phyloP scores from a whole-genome alignment of 2,329 filamentous ascomycete genomes.

The Herpotrichia juniperi region DNA sequence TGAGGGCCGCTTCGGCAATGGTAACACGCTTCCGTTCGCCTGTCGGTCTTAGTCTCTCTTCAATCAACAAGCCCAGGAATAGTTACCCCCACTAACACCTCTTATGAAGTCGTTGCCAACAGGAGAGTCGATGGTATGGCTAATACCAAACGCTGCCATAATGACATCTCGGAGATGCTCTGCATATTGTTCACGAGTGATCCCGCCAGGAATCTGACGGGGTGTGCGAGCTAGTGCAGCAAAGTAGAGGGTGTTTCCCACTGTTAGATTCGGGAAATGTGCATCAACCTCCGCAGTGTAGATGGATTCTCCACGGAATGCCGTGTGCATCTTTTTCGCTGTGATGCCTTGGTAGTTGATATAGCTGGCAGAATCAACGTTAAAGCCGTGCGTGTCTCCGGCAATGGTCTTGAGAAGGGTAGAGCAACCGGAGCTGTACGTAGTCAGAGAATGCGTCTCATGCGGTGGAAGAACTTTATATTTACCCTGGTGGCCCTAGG shows the following conservation, averaged over 20 bases:
- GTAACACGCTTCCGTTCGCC: conserved; percentile 75
- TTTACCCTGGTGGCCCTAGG: conserved; percentile 65
- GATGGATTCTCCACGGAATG: conserved; percentile 81
- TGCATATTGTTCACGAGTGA: conserved; percentile 61
- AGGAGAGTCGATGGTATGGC: conserved; percentile 70
- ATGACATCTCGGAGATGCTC: conserved; percentile 68
- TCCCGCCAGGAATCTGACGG: conserved; percentile 61
- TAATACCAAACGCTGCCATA: conserved; percentile 74
- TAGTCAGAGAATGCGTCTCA: background rate
- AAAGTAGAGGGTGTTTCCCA: conserved; percentile 79
- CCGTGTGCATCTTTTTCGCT: conserved; percentile 73
- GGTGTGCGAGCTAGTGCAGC: conserved; percentile 68
- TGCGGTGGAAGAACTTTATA: conserved; percentile 9
- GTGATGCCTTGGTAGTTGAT: conserved; percentile 81
- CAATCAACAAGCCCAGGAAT: too few relatives aligned
- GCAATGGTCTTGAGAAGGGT: conserved; percentile 83
- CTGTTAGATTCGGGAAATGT: conserved; percentile 76
- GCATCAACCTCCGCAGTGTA: conserved; percentile 84
- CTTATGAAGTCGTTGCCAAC: conserved; percentile 76
- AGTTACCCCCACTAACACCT: conserved; percentile 71
- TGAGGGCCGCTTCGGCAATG: conserved; percentile 74
- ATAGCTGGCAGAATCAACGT: conserved; percentile 70
- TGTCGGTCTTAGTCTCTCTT: too few relatives aligned
- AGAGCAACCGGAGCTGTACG: conserved; percentile 67
- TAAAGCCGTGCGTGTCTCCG: conserved; percentile 80